A percentile compares a stretch with the other conserved stretches of the same genome.
phyloP scores from a whole-genome alignment of 441 rosid genomes.

The Jatropha multifida region DNA sequence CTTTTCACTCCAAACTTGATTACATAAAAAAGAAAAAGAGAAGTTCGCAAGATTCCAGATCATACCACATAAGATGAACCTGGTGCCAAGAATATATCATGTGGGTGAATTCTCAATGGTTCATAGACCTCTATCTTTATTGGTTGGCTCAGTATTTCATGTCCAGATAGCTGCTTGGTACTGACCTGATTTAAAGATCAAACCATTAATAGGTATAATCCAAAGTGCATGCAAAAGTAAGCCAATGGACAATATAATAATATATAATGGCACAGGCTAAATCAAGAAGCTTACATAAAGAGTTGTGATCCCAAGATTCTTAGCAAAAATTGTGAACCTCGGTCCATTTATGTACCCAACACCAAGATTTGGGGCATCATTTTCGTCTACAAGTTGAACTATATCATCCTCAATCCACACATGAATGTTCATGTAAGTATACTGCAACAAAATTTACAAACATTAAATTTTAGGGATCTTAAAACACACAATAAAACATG shows the following conservation, averaged over 20 bases:
- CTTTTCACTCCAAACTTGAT: constrained; percentile 6
- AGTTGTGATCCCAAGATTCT: constrained; percentile 75
- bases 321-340: constrained; percentile 64
- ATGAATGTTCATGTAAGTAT: constrained; percentile 64
- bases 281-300: constrained; percentile 62
- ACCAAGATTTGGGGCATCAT: constrained; percentile 41
- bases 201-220: constrained; percentile 28
- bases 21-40: not conserved
- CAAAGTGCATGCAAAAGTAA: constrained; percentile 16
- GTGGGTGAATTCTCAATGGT: constrained; percentile 75
- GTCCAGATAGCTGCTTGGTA: constrained; percentile 78
- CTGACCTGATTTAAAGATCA: constrained; percentile 60
- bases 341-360: constrained; percentile 44
- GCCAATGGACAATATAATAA: not conserved
- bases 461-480: constrained; percentile 8
- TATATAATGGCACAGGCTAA: constrained; percentile 16
- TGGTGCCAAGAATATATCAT: constrained; percentile 73
- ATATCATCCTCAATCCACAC: constrained; percentile 72
- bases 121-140: constrained; percentile 90
- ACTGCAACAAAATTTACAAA: constrained; percentile 53
- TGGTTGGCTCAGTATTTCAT: constrained; percentile 65
- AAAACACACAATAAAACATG: constrained; percentile 12
- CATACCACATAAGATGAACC: constrained; percentile 91
- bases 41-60: constrained; percentile 17
- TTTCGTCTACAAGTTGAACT: constrained; percentile 52